phyloP scores from a whole-genome alignment of 1,139 yeast genomes.

The Yamadazyma dendronema region DNA sequence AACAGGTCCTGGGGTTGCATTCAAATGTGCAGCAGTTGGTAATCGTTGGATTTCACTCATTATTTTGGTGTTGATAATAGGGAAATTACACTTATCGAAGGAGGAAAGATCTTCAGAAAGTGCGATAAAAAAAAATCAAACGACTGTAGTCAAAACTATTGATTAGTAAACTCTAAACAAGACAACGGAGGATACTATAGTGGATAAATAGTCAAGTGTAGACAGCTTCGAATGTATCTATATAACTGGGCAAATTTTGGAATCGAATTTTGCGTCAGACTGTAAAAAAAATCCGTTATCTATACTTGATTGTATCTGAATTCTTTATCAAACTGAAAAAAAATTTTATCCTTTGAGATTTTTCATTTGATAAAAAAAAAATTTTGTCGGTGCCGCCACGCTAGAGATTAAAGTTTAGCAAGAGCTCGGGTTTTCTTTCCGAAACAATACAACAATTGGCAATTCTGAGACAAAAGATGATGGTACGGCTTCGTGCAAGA shows the following conservation, averaged over 20 bases:
- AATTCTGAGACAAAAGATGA: no score
- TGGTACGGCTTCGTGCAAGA: no score
- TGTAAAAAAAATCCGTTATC: not conserved
- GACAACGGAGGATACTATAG: no score
- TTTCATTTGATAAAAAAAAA: constrained; percentile 10
- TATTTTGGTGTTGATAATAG: not conserved
- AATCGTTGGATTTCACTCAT: constrained; percentile 34
- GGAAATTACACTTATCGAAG: not conserved
- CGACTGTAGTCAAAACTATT: no score
- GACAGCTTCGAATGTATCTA: no score
- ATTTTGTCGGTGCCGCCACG: constrained; percentile 4
- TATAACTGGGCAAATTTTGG: no score
- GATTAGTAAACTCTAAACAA: no score
- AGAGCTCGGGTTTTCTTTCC: not conserved
- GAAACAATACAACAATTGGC: not conserved
- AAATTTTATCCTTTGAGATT: constrained; percentile 9
- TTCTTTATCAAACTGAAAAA: constrained; percentile 13
- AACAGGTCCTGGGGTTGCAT: not conserved
- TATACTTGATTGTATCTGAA: not conserved
- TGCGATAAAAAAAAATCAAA: not conserved
- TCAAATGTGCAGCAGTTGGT: constrained; percentile 5
- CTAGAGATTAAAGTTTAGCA: not conserved
- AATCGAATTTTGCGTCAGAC: no score
- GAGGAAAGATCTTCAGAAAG: not conserved
- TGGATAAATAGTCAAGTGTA: no score